These are phyloP conservation scores for Trametes cinnabarina DNA, from an alignment of 768 basidiomycete species.

Conservation along the genomic window DNA sequence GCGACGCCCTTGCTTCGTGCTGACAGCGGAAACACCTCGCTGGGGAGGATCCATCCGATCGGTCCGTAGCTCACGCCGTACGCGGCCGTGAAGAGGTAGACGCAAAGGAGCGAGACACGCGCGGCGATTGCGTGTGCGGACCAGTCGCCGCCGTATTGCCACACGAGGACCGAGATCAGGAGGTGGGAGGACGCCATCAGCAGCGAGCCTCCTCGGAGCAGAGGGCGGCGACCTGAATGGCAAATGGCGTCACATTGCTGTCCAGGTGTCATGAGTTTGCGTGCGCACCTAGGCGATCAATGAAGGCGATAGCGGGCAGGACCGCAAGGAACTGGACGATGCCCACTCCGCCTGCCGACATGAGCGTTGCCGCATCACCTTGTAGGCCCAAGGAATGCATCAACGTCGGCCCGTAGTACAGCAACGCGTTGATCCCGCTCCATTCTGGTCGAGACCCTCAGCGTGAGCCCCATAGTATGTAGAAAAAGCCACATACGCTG, in stretches of 20 bases:
- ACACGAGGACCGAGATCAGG: conserved; percentile 61
- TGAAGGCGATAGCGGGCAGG: conserved; percentile 66
- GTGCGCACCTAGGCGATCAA: conserved; percentile 59
- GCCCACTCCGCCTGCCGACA: conserved; percentile 78
- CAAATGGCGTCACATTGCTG: neutral
- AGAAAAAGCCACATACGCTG: conserved; percentile 54
- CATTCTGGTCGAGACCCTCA: conserved; percentile 54
- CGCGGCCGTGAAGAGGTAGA: conserved; percentile 73
- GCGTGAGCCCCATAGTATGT: too few species aligned
- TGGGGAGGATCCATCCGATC: conserved; percentile 80
- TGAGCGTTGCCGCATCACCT: conserved; percentile 55
- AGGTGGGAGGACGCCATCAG: conserved; percentile 67
- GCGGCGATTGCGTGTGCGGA: conserved; percentile 52
- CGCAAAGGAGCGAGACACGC: conserved; percentile 68
- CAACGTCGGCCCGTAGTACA: conserved; percentile 80
- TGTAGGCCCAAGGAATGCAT: conserved; percentile 61
- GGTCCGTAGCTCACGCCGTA: conserved; percentile 81
- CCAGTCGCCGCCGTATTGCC: conserved; percentile 57
- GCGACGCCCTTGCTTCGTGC: conserved; percentile 81
- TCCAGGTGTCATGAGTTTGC: neutral
- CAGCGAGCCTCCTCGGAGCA: conserved; percentile 61
- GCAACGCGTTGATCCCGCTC: conserved; percentile 82
- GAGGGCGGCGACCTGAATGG: conserved; percentile 55
- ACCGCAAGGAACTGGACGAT: conserved; percentile 77
- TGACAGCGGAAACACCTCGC: conserved; percentile 79